Conservation (phyloP, 257 asterid species). For the Nicotiana attenuata region DNA sequence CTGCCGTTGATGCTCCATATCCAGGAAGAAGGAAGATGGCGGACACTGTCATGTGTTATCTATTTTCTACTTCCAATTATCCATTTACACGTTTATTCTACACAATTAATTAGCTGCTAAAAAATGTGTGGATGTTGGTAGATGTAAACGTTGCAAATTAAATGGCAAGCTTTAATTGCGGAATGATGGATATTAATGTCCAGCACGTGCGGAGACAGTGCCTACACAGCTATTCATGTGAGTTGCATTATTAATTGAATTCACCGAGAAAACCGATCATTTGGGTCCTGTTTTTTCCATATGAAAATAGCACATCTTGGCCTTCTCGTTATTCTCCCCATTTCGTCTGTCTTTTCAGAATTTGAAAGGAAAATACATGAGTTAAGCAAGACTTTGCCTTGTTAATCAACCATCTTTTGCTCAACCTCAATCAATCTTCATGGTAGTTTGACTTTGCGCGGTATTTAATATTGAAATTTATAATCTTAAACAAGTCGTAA, state of each 20-base stretch:
- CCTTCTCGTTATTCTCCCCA: not conserved
- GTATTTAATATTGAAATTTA: too few species aligned
- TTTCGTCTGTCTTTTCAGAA: not conserved
- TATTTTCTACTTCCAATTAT: not conserved
- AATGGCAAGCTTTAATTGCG: not conserved
- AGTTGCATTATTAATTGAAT: not conserved
- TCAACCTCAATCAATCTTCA: not conserved
- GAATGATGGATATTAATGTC: not conserved
- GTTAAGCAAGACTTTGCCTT: not conserved
- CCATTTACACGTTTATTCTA: not conserved
- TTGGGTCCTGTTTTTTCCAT: not conserved
- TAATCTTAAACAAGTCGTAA: too few species aligned
- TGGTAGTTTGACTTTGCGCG: too few species aligned
- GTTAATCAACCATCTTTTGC: too few species aligned
- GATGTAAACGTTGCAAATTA: not conserved
- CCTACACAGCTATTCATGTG: slow-evolving; percentile 7
- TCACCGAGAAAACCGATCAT: not conserved
- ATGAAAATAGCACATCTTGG: not conserved
- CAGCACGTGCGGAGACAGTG: not conserved
- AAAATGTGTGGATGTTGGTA: not conserved
- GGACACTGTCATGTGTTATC: not conserved
- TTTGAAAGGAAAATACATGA: not conserved
- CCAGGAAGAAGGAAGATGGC: not conserved
- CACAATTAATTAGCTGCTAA: not conserved
- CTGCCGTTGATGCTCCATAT: not conserved